A percentile compares a stretch with the other conserved stretches of the same genome.
These are phyloP conservation scores for Corynascus novoguineensis DNA, from an alignment of 495 filamentous ascomycete genomes.

Conservation along the genomic window DNA sequence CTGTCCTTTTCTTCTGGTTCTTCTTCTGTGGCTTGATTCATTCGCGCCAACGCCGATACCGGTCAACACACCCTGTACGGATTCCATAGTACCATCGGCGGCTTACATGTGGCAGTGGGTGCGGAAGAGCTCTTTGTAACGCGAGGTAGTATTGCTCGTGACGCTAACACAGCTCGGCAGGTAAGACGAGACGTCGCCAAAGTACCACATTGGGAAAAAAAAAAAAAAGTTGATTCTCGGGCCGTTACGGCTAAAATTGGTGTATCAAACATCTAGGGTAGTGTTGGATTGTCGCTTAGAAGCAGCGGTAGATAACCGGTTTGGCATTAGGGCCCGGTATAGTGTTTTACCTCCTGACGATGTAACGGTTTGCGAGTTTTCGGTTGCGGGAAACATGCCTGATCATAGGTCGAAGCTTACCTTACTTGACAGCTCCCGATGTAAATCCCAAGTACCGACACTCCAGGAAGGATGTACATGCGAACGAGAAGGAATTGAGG, in stretches of 20 bases:
- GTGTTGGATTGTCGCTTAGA: background rate
- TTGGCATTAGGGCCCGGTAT: background rate
- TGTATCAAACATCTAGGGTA: background rate
- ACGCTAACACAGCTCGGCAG: background rate
- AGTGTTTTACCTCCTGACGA: background rate
- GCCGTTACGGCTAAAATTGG: constrained; percentile 5
- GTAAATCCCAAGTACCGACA: background rate
- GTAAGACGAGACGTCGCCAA: background rate
- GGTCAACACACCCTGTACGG: too few species aligned
- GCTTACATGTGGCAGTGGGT: too few species aligned
- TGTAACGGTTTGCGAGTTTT: background rate
- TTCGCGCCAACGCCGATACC: background rate
- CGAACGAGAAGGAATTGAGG: too few species aligned
- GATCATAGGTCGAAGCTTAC: too few species aligned
- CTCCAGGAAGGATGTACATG: too few species aligned
- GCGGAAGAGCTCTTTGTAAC: too few species aligned
- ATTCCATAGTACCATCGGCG: too few species aligned
- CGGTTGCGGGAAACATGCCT: background rate
- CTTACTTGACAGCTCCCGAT: too few species aligned
- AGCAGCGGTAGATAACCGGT: background rate
- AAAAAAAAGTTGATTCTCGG: background rate
- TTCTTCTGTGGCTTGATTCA: background rate
- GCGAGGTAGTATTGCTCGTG: too few species aligned
- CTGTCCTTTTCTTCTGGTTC: background rate
- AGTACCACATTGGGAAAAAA: background rate